Conservation (phyloP, 2,329 filamentous ascomycete species). For the Diplodia scrobiculata region DNA sequence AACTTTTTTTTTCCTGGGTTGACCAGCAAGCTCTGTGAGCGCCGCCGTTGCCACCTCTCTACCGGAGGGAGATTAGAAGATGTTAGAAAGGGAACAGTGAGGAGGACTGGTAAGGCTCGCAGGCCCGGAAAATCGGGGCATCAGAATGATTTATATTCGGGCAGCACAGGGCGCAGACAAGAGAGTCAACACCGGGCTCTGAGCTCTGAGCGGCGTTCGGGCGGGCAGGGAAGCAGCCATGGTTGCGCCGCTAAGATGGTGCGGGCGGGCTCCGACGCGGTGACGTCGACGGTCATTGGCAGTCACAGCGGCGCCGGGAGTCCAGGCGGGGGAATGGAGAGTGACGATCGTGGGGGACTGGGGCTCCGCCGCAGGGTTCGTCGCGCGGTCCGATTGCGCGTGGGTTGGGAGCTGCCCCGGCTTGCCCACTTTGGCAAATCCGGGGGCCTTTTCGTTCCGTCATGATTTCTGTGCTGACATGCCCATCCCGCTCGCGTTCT, state of each 20-base stretch:
- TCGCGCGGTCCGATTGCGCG: slow-evolving; percentile 13
- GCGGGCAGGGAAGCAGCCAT: neutral
- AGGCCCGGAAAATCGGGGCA: neutral
- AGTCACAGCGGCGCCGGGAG: slow-evolving; percentile 11
- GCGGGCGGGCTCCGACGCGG: neutral
- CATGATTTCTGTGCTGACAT: neutral
- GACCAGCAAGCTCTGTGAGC: slow-evolving; percentile 1
- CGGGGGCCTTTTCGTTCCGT: neutral
- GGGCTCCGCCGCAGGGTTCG: slow-evolving; percentile 8
- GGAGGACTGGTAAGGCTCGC: neutral
- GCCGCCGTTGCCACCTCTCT: neutral
- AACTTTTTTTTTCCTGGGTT: neutral
- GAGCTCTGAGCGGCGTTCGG: neutral
- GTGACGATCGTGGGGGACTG: slow-evolving; percentile 20
- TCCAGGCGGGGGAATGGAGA: slow-evolving; percentile 24
- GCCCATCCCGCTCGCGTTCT: neutral
- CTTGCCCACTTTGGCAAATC: slow-evolving; percentile 3
- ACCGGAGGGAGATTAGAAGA: neutral
- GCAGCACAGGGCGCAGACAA: neutral
- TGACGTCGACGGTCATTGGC: slow-evolving; percentile 21
- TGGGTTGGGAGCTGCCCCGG: slow-evolving; percentile 2
- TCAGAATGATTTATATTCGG: slow-evolving; percentile 7
- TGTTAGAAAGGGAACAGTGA: neutral
- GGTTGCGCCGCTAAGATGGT: slow-evolving; percentile 3
- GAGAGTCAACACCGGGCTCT: neutral